A percentile compares a stretch with the other conserved stretches of the same genome.
Evolutionary conservation across 2,329 filamentous ascomycete genomes (phyloP).

Genomic region (Exutisphaerella laricina): DNA sequence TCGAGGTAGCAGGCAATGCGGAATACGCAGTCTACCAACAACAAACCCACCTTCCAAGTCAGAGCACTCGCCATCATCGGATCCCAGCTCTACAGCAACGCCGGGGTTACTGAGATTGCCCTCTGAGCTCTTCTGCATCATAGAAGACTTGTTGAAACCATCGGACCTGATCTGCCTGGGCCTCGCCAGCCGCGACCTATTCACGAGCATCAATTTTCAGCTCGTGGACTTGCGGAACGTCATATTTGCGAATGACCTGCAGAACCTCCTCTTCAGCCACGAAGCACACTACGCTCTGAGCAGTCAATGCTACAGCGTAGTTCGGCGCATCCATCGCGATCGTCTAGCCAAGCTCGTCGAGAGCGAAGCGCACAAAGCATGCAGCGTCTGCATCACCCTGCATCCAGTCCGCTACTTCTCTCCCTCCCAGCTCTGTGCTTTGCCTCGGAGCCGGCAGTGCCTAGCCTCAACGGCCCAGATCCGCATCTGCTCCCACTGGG

Average conservation of each 20-base stretch:
- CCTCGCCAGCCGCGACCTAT: not conserved
- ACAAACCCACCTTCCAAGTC: not conserved
- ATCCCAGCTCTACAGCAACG: too few species aligned
- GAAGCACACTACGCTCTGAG: not conserved
- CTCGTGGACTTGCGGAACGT: conserved; percentile 6
- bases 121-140: conserved; percentile 9
- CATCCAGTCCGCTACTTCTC: conserved; percentile 1
- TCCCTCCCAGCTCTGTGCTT: not conserved
- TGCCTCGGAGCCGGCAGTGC: conserved; percentile 1
- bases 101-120: too few species aligned
- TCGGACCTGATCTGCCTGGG: conserved; percentile 2
- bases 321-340: not conserved
- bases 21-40: too few species aligned
- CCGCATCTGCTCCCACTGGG: conserved; percentile 5
- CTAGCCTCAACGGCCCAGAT: conserved; percentile 3
- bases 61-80: too few species aligned
- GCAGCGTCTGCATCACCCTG: not conserved
- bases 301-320: not conserved
- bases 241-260: not conserved
- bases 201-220: conserved; percentile 4
- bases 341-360: not conserved
- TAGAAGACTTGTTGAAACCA: conserved; percentile 1
- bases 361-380: not conserved
- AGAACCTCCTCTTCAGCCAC: not conserved
- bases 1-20: too few species aligned